A percentile compares a stretch with the other conserved stretches of the same genome.
Evolutionary conservation across 768 basidiomycete species (phyloP).

Genomic region (Galerina marginata): DNA sequence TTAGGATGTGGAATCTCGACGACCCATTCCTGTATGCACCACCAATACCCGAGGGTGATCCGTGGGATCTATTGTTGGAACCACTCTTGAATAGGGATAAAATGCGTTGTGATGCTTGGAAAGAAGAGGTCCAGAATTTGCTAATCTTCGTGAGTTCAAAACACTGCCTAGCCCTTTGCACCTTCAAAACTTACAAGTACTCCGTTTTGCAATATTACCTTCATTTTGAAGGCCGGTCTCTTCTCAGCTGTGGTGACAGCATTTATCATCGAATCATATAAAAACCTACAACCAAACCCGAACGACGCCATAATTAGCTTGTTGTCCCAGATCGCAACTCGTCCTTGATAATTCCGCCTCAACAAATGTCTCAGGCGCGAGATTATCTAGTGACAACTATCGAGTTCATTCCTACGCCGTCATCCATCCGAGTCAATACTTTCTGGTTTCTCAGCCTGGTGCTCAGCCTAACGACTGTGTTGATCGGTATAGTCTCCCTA

Average conservation of each 20-base stretch:
- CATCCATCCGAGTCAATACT: conserved; percentile 16
- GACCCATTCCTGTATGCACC: too few species aligned
- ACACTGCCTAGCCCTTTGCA: background rate
- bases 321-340: conserved; percentile 15
- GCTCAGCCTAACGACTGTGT: conserved; percentile 16
- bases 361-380: background rate
- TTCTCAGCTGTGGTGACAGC: conserved; percentile 29
- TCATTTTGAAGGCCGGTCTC: conserved; percentile 22
- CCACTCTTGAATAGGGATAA: conserved; percentile 19
- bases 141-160: conserved; percentile 25
- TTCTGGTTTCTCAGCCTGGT: conserved; percentile 19
- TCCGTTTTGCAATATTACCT: background rate
- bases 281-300: conserved; percentile 21
- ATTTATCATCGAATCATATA: conserved; percentile 17
- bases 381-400: background rate
- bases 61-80: conserved; percentile 5
- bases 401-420: conserved; percentile 5
- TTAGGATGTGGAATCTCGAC: too few species aligned
- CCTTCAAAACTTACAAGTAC: background rate
- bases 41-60: background rate
- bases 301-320: conserved; percentile 13
- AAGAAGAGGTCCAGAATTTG: conserved; percentile 24
- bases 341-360: conserved; percentile 1
- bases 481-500: conserved; percentile 18
- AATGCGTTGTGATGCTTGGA: conserved; percentile 20